Conservation (phyloP, 1,284 basidiomycete genomes). For the Trametes hirsuta region DNA sequence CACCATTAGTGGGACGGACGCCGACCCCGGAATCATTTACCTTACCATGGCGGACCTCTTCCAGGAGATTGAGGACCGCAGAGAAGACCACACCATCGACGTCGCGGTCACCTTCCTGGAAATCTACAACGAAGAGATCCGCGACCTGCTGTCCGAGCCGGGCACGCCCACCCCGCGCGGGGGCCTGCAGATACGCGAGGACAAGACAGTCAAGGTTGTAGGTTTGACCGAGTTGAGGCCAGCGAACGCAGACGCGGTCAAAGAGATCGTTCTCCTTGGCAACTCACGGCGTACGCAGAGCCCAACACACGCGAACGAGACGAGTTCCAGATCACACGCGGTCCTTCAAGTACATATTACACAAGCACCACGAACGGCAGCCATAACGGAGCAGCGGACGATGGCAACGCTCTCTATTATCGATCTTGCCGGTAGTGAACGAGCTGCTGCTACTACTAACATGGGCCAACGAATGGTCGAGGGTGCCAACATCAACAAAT, state of each 20-base stretch:
- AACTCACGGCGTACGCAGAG: constrained; percentile 90
- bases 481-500: constrained; percentile 98
- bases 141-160: constrained; percentile 87
- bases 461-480: constrained; percentile 98
- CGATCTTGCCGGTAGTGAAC: constrained; percentile 94
- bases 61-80: constrained; percentile 82
- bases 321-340: constrained; percentile 94
- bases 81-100: constrained; percentile 81
- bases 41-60: constrained; percentile 97
- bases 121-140: constrained; percentile 97
- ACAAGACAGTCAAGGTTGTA: constrained; percentile 89
- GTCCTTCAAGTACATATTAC: constrained; percentile 93
- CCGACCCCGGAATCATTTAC: constrained; percentile 92
- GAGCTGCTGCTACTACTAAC: constrained; percentile 92
- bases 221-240: constrained; percentile 83
- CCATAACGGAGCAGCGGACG: constrained; percentile 77
- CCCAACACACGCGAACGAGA: constrained; percentile 92
- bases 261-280: constrained; percentile 87
- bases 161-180: constrained; percentile 69
- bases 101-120: constrained; percentile 94
- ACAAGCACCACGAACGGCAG: constrained; percentile 82
- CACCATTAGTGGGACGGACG: constrained; percentile 90
- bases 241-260: constrained; percentile 86
- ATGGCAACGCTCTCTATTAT: constrained; percentile 94
- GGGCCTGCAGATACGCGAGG: constrained; percentile 91